These are phyloP conservation scores for Tulasnella sp. DNA, from an alignment of 768 basidiomycete genomes.

Conservation along the genomic window DNA sequence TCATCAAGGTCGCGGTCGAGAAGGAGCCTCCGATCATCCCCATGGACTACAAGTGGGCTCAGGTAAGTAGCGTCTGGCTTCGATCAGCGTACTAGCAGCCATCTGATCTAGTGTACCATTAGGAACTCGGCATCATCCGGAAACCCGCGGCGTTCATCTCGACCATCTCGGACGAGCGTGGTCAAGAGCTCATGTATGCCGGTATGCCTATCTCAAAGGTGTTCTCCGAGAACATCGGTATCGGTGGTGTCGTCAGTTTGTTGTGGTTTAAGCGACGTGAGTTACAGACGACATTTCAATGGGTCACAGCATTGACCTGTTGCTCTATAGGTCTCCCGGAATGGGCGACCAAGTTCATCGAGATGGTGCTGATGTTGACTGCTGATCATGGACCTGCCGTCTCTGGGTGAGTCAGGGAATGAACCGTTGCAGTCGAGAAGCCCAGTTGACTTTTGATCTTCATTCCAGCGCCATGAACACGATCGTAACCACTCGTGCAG, in stretches of 20 bases:
- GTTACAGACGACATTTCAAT: neutral
- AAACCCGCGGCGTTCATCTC: constrained; percentile 99
- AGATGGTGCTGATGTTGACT: constrained; percentile 99
- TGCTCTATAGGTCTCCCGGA: constrained; percentile 46
- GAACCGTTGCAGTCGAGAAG: neutral
- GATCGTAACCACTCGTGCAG: constrained; percentile 97
- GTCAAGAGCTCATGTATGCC: constrained; percentile 94
- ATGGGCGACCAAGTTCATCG: constrained; percentile 97
- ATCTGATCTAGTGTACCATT: neutral
- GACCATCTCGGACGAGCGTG: constrained; percentile 98
- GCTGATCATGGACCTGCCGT: constrained; percentile 97
- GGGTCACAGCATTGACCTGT: neutral
- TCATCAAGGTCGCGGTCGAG: constrained; percentile 61
- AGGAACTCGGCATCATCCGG: constrained; percentile 90
- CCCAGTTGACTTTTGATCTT: neutral
- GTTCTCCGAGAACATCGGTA: constrained; percentile 93
- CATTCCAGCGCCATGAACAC: constrained; percentile 84
- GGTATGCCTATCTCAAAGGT: constrained; percentile 99
- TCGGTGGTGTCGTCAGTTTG: constrained; percentile 91
- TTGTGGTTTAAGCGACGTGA: constrained; percentile 92
- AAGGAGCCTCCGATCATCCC: constrained; percentile 89
- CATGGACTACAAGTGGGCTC: constrained; percentile 99
- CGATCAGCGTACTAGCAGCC: neutral
- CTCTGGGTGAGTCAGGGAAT: constrained; percentile 55
- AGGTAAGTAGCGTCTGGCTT: constrained; percentile 27